Conservation (phyloP, 2,329 filamentous ascomycete genomes). For the Fusarium oligoseptatum region DNA sequence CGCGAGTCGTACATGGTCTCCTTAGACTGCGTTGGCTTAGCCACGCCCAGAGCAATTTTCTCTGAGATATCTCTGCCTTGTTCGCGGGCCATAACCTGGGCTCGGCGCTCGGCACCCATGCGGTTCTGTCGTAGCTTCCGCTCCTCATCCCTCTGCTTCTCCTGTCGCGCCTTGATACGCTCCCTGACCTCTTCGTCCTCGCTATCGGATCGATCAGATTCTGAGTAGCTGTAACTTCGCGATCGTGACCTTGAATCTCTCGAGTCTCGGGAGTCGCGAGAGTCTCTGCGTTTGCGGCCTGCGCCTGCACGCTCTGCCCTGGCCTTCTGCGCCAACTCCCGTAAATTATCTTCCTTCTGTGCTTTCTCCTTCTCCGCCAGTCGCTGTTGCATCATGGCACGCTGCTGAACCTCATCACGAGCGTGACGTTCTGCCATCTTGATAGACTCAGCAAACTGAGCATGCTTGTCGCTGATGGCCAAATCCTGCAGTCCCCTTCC, state of each 20-base stretch:
- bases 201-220: conserved; percentile 62
- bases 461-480: conserved; percentile 98
- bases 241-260: conserved; percentile 57
- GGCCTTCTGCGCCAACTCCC: conserved; percentile 89
- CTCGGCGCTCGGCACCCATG: conserved; percentile 92
- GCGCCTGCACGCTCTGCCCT: conserved; percentile 80
- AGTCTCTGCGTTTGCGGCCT: conserved; percentile 59
- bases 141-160: conserved; percentile 85
- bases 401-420: conserved; percentile 92
- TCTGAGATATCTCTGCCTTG: conserved; percentile 98
- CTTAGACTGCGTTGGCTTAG: conserved; percentile 91
- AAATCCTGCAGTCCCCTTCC: conserved; percentile 92
- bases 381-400: conserved; percentile 94
- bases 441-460: conserved; percentile 92
- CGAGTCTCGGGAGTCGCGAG: conserved; percentile 55
- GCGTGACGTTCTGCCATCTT: conserved; percentile 96
- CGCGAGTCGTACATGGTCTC: conserved; percentile 98
- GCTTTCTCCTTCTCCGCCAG: conserved; percentile 96
- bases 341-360: conserved; percentile 92
- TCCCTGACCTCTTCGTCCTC: conserved; percentile 81
- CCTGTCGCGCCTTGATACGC: conserved; percentile 81
- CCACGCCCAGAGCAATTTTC: conserved; percentile 93
- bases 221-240: conserved; percentile 66
- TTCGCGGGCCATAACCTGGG: conserved; percentile 94
- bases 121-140: conserved; percentile 91